Conservation (phyloP, 2,329 filamentous ascomycete species). For the Verticillium klebahnii region DNA sequence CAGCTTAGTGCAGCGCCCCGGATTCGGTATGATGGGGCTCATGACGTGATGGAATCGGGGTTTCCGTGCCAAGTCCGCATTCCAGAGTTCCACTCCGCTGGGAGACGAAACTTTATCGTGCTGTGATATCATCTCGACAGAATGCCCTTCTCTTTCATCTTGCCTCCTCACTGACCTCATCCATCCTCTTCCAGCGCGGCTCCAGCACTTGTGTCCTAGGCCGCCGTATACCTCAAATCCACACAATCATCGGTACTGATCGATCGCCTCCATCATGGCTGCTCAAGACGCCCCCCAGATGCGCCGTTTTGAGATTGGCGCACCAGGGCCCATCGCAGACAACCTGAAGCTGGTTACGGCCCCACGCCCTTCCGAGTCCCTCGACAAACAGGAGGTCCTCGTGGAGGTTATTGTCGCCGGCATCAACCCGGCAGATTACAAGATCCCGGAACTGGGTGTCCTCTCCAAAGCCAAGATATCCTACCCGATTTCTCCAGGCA, state of each 20-base stretch:
- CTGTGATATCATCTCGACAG: not conserved
- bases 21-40: not conserved
- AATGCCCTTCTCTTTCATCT: not conserved
- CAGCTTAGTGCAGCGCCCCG: not conserved
- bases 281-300: not conserved
- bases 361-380: constrained; percentile 32
- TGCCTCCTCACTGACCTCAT: not conserved
- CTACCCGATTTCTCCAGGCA: constrained; percentile 40
- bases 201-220: not conserved
- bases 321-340: not conserved
- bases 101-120: not conserved
- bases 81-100: not conserved
- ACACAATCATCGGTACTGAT: not conserved
- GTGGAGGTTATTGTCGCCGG: constrained; percentile 48
- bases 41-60: not conserved
- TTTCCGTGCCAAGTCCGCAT: not conserved
- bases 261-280: not conserved
- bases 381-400: constrained; percentile 41
- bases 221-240: not conserved
- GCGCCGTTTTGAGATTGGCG: not conserved
- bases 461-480: constrained; percentile 31
- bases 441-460: constrained; percentile 42
- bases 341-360: constrained; percentile 17
- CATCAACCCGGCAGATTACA: constrained; percentile 63
- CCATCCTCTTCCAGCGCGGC: not conserved